A percentile compares a stretch with the other conserved stretches of the same genome.
phyloP scores from a whole-genome alignment of 768 basidiomycete species.

The Podaxis sp. region DNA sequence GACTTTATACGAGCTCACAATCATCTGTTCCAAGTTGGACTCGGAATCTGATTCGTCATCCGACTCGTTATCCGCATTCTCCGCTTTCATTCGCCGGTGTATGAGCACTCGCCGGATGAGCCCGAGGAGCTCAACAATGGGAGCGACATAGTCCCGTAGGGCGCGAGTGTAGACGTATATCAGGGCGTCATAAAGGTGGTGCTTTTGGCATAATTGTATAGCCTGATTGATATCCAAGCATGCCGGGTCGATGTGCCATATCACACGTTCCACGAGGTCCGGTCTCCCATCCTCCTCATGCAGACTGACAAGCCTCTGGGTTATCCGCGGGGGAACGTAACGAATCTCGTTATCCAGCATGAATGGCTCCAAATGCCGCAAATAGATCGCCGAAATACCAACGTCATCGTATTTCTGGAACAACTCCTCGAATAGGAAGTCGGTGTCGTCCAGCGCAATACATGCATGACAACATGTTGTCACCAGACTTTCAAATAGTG shows the following conservation, averaged over 20 bases:
- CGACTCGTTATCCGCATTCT: slow-evolving; percentile 28
- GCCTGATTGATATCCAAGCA: slow-evolving; percentile 94
- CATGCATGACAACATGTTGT: slow-evolving; percentile 75
- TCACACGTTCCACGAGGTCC: slow-evolving; percentile 81
- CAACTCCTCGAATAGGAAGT: slow-evolving; percentile 91
- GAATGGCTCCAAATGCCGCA: slow-evolving; percentile 78
- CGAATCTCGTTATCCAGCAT: slow-evolving; percentile 73
- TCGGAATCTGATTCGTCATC: slow-evolving; percentile 28
- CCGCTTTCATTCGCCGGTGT: slow-evolving; percentile 41
- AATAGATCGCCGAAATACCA: slow-evolving; percentile 84
- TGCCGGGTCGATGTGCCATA: slow-evolving; percentile 94
- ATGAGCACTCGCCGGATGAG: slow-evolving; percentile 72
- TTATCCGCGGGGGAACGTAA: slow-evolving; percentile 82
- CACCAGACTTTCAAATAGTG: slow-evolving; percentile 88
- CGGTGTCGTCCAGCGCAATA: slow-evolving; percentile 75
- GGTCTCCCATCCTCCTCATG: slow-evolving; percentile 72
- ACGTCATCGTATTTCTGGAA: slow-evolving; percentile 86
- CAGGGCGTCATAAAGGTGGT: slow-evolving; percentile 89
- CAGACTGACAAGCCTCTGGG: slow-evolving; percentile 77
- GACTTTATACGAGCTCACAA: slow-evolving; percentile 85
- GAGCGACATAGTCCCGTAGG: slow-evolving; percentile 84
- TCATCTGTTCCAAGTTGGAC: slow-evolving; percentile 49
- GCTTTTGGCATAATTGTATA: slow-evolving; percentile 78
- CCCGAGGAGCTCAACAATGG: slow-evolving; percentile 79
- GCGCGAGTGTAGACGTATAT: slow-evolving; percentile 93